These are phyloP conservation scores for Agaricus blazei DNA, from an alignment of 768 basidiomycete species.

Conservation along the genomic window DNA sequence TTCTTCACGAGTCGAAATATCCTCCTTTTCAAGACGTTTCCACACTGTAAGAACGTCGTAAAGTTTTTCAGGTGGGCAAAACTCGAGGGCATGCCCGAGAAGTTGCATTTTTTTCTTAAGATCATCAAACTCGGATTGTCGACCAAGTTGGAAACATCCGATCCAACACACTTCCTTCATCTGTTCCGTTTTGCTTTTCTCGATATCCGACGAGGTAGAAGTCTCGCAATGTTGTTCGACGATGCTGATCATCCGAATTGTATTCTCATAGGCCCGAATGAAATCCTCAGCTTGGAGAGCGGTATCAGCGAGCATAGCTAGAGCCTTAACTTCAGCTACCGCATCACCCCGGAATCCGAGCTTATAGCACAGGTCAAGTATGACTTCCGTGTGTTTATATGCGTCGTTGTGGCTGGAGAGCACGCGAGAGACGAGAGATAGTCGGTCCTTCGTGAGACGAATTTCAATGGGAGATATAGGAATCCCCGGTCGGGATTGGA, in stretches of 20 bases:
- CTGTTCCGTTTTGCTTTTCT: conserved; percentile 44
- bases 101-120: conserved; percentile 61
- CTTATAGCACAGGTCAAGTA: conserved; percentile 86
- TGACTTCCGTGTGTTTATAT: conserved; percentile 87
- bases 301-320: conserved; percentile 89
- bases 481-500: conserved; percentile 68
- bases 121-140: conserved; percentile 73
- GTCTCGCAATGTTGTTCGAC: conserved; percentile 45
- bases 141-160: conserved; percentile 82
- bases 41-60: conserved; percentile 75
- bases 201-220: conserved; percentile 19
- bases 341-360: conserved; percentile 73
- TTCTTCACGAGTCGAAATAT: conserved; percentile 46
- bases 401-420: conserved; percentile 82
- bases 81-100: conserved; percentile 75
- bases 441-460: conserved; percentile 82
- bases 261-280: conserved; percentile 62
- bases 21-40: conserved; percentile 69
- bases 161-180: conserved; percentile 87
- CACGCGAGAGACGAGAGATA: conserved; percentile 82
- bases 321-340: conserved; percentile 73
- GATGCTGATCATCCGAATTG: conserved; percentile 63
- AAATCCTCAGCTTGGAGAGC: conserved; percentile 85
- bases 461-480: conserved; percentile 90
- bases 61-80: conserved; percentile 80